Conservation (phyloP, 768 basidiomycete species). For the Boletus rufocinnamomeus region DNA sequence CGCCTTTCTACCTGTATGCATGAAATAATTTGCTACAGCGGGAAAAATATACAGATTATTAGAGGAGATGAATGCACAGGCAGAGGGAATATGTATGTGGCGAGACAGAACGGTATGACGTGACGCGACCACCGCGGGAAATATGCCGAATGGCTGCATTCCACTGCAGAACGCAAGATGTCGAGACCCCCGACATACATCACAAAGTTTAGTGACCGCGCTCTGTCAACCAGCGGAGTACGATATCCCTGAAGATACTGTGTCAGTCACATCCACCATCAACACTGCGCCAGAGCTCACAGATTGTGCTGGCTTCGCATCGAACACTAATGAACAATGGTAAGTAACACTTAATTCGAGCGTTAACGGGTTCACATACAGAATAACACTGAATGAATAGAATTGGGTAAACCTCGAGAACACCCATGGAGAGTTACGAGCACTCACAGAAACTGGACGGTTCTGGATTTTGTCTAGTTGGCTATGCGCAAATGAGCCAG, state of each 20-base stretch:
- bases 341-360: conserved; percentile 1
- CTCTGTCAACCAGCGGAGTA: conserved; percentile 83
- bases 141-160: neutral
- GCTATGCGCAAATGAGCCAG: conserved; percentile 33
- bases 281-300: conserved; percentile 41
- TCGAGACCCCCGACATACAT: neutral
- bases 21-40: neutral
- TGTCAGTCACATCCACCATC: neutral
- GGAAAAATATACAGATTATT: conserved; percentile 1
- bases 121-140: neutral
- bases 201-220: conserved; percentile 57
- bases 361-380: conserved; percentile 41
- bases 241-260: conserved; percentile 61
- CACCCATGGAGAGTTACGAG: neutral
- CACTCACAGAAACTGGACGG: conserved; percentile 82
- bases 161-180: neutral
- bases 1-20: neutral
- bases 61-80: neutral
- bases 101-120: neutral
- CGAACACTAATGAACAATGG: conserved; percentile 63
- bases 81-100: neutral
- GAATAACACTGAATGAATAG: conserved; percentile 66
- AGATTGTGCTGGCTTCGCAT: conserved; percentile 96
- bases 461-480: conserved; percentile 78
- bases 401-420: neutral